Evolutionary conservation across 2,329 filamentous ascomycete species (phyloP), one percentile per base, ranked within the genome.

Genomic region (Tolypocladium sp.): DNA sequence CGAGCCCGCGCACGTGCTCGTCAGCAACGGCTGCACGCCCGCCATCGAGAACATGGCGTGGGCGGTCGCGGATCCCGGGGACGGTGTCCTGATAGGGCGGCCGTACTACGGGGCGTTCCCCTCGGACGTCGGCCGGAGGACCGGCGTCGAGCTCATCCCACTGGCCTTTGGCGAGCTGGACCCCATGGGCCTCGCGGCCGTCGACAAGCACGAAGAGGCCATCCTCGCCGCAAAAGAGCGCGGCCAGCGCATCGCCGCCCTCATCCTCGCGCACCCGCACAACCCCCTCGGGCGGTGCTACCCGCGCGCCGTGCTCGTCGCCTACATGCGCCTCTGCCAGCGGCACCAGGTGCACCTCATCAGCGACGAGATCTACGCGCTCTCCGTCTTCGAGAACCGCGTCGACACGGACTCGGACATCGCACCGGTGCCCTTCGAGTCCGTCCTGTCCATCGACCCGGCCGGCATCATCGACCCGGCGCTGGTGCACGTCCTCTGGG

Each of bases 251-350:
- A 73, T 82, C n/a, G 71, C 72, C 20, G 79, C 72, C 0, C 61
- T 84, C n/a, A 74, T 84, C 60, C 70, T 83, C 3, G 79, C 78
- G 57, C 73, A 81, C 56, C 77, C 79, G 2, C 79, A 82, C 57
- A 82, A 82, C 59, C 80, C 80, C 0, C 71, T 82, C 1, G 80
- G 80, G 0, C 70, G 76, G 7, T 80, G 77, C 66, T 80, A 80
- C 62, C 60, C 77, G 4, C 71, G 71, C 3, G 64, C 68, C 3
- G 70, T 71, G 5, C 62, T 82, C 10, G 61, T 75, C 6, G 69
- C 67, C 4, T 64, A 80, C 9, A 75, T 82, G 73, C 67, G 66
- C 22, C 64, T 84, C 38, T 84, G 82, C 63, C 63, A 72, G 52
- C 71, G 74, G 58, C 69, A 84, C 62, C 60, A 72, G 3, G 68